phyloP scores from a whole-genome alignment of 495 filamentous ascomycete genomes.

The Lepraria neglecta region DNA sequence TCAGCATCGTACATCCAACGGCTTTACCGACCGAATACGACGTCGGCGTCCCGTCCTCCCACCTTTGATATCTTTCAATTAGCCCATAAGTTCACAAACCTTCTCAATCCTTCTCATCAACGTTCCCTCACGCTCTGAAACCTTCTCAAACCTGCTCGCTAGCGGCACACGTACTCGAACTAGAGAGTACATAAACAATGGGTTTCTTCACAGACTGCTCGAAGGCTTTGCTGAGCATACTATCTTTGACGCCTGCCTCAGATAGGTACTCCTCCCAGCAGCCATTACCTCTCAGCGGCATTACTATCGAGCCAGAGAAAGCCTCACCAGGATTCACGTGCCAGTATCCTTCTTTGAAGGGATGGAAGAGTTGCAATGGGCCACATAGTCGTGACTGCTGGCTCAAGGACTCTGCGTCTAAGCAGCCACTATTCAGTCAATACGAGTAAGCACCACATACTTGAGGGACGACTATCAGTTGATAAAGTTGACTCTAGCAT shows the following conservation, averaged over 20 bases:
- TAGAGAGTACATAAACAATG: conserved; percentile 9
- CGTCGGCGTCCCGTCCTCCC: background rate
- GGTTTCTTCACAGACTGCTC: conserved; percentile 12
- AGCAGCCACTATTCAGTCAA: conserved; percentile 9
- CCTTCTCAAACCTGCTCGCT: conserved; percentile 9
- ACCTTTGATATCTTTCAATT: background rate
- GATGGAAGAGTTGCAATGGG: conserved; percentile 15
- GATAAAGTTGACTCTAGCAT: conserved; percentile 43
- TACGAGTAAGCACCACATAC: conserved; percentile 4
- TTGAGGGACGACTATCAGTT: background rate
- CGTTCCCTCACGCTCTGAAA: background rate
- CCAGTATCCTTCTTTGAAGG: conserved; percentile 17
- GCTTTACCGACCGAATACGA: background rate
- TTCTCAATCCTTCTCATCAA: background rate
- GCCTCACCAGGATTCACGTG: conserved; percentile 9
- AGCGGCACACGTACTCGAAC: background rate
- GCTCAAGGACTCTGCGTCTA: conserved; percentile 25
- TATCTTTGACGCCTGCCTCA: conserved; percentile 1
- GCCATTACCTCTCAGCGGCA: background rate
- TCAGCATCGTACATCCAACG: background rate
- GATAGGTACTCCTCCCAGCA: conserved; percentile 12
- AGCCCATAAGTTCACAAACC: background rate
- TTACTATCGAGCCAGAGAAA: background rate
- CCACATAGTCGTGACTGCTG: conserved; percentile 14
- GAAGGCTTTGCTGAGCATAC: background rate